These are phyloP conservation scores for Saccharomyces paradoxus DNA, from an alignment of 805 yeast species.

Conservation along the genomic window DNA sequence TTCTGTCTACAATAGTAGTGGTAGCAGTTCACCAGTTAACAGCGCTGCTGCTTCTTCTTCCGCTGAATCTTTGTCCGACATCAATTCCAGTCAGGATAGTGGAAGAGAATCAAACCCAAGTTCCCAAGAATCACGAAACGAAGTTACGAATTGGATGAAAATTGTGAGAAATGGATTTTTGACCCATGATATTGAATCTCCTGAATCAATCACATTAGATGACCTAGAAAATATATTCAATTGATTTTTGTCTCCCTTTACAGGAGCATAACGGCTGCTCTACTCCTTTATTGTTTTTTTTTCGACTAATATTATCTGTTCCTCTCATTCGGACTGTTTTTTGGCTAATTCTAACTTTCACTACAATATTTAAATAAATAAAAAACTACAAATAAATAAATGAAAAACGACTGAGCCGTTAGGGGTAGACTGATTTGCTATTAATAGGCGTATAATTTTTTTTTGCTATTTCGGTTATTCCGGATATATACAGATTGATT, in stretches of 20 bases:
- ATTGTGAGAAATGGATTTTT: slow-evolving; percentile 71
- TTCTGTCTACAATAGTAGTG: slow-evolving; percentile 45
- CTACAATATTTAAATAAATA: not conserved
- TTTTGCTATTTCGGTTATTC: not conserved
- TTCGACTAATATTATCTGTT: not conserved
- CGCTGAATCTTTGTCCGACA: slow-evolving; percentile 12
- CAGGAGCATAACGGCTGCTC: not conserved
- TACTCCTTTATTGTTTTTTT: not conserved
- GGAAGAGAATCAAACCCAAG: slow-evolving; percentile 25
- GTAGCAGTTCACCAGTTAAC: slow-evolving; percentile 29
- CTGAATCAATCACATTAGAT: slow-evolving; percentile 68
- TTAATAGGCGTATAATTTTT: not conserved
- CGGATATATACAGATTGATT: not conserved
- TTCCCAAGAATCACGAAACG: slow-evolving; percentile 34
- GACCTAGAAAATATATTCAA: slow-evolving; percentile 50
- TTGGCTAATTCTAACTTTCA: not conserved
- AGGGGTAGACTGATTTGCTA: not conserved
- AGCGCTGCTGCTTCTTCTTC: slow-evolving; percentile 28
- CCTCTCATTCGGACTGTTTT: not conserved
- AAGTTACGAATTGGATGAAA: slow-evolving; percentile 44
- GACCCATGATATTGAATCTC: slow-evolving; percentile 68
- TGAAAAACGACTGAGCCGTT: not conserved
- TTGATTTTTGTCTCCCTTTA: slow-evolving; percentile 4
- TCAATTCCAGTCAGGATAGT: slow-evolving; percentile 13
- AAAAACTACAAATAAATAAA: not conserved